A percentile compares a stretch with the other conserved stretches of the same genome.
Conservation (phyloP, 371 early-diverging fungal species). For the Cokeromyces recurvatus region DNA sequence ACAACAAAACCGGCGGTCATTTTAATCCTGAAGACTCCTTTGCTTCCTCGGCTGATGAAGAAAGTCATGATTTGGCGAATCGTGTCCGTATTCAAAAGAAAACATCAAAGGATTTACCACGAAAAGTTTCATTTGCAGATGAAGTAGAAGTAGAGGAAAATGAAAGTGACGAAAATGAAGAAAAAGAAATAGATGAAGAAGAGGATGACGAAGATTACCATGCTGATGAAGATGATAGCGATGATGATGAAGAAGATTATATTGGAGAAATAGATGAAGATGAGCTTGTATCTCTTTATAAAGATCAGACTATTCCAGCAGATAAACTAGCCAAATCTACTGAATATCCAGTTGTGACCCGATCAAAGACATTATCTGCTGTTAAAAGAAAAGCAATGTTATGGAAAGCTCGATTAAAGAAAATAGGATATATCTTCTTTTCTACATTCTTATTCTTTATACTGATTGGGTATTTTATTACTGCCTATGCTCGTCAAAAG, state of each 20-base stretch:
- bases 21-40: conserved; percentile 16
- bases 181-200: not conserved
- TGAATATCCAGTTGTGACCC: conserved; percentile 1
- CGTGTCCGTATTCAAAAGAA: too few relatives aligned
- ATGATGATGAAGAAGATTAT: conserved; percentile 9
- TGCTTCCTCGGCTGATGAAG: conserved; percentile 9
- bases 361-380: conserved; percentile 1
- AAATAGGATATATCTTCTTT: not conserved
- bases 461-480: conserved; percentile 1
- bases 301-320: conserved; percentile 9
- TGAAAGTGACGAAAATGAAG: not conserved
- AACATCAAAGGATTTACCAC: not conserved
- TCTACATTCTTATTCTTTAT: not conserved
- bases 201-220: conserved; percentile 2
- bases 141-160: not conserved
- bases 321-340: not conserved
- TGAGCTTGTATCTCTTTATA: conserved; percentile 6
- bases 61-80: too few relatives aligned
- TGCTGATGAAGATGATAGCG: conserved; percentile 1
- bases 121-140: not conserved
- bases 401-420: conserved; percentile 5
- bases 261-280: conserved; percentile 4
- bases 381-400: not conserved
- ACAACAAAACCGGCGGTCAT: too few relatives aligned
- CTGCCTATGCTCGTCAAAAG: conserved; percentile 5